phyloP scores from a whole-genome alignment of 2,329 filamentous ascomycete genomes.

The Aureobasidium sp. region DNA sequence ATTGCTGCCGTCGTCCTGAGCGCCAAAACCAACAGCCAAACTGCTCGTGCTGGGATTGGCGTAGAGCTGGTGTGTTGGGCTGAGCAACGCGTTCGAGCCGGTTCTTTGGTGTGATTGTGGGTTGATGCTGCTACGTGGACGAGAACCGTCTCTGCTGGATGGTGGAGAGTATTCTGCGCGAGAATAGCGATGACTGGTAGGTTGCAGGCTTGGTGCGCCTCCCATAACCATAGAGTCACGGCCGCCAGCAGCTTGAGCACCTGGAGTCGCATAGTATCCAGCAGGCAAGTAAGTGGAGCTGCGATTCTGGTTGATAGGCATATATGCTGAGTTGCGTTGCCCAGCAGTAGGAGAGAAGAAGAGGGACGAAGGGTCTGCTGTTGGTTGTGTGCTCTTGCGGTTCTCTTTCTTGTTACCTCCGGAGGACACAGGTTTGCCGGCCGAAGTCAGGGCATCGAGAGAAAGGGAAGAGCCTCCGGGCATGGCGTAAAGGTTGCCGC shows the following conservation, averaged over 20 bases:
- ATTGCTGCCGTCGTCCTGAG: conserved; percentile 34
- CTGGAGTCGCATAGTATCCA: conserved; percentile 78
- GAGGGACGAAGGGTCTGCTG: conserved; percentile 49
- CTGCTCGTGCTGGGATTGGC: conserved; percentile 32
- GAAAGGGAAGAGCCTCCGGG: conserved; percentile 39
- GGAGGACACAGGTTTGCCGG: conserved; percentile 2
- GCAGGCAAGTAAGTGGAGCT: conserved; percentile 79
- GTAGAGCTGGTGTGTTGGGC: conserved; percentile 19
- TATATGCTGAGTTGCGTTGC: conserved; percentile 15
- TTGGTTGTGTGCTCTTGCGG: neutral
- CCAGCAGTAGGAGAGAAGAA: conserved; percentile 91
- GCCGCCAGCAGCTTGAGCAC: conserved; percentile 40
- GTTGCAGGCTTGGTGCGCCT: conserved; percentile 27
- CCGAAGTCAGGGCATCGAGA: conserved; percentile 18
- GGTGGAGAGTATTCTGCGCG: conserved; percentile 23
- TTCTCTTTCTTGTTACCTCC: neutral
- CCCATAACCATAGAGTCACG: conserved; percentile 38
- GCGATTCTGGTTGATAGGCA: conserved; percentile 41
- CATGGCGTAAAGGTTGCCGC: conserved; percentile 58
- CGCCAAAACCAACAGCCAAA: conserved; percentile 25
- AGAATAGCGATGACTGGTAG: conserved; percentile 26
- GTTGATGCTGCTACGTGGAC: conserved; percentile 2
- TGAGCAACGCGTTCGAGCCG: neutral
- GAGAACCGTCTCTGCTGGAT: conserved; percentile 18
- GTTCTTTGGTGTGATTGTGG: neutral